These are phyloP conservation scores for Xylaria scruposa DNA, from an alignment of 495 filamentous ascomycete genomes.

Conservation along the genomic window DNA sequence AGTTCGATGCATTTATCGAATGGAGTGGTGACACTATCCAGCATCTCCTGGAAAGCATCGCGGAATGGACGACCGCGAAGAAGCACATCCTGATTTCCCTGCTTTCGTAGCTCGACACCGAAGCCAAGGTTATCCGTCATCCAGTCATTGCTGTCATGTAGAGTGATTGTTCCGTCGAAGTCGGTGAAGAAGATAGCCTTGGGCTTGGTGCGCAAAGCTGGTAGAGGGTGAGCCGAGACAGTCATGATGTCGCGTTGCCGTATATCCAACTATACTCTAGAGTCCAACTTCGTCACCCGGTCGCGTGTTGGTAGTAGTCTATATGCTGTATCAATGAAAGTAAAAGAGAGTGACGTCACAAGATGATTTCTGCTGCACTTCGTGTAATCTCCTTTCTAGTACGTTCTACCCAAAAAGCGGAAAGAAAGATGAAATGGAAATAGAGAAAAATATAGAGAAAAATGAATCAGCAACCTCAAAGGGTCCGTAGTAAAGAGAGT, in stretches of 20 bases:
- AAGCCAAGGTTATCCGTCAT: constrained; percentile 93
- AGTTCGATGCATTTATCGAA: constrained; percentile 79
- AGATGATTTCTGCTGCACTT: background rate
- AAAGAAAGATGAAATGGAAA: background rate
- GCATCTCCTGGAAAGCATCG: constrained; percentile 86
- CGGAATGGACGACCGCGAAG: constrained; percentile 72
- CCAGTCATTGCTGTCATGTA: constrained; percentile 92
- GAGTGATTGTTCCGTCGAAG: constrained; percentile 95
- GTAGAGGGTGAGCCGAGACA: constrained; percentile 39
- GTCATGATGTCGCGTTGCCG: constrained; percentile 25
- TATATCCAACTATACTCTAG: background rate
- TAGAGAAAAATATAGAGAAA: background rate
- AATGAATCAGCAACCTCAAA: background rate
- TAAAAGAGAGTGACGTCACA: constrained; percentile 16
- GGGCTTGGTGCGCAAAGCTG: constrained; percentile 68
- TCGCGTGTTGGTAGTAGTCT: background rate
- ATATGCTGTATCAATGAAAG: background rate
- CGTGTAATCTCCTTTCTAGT: background rate
- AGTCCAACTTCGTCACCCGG: background rate
- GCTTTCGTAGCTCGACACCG: constrained; percentile 67
- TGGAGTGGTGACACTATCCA: constrained; percentile 78
- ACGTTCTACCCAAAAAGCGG: background rate
- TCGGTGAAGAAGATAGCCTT: constrained; percentile 97
- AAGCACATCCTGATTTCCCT: constrained; percentile 76
- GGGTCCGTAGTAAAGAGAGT: background rate